Evolutionary conservation across 345 rosid species (phyloP).

Genomic region (Cardamine resedifolia): DNA sequence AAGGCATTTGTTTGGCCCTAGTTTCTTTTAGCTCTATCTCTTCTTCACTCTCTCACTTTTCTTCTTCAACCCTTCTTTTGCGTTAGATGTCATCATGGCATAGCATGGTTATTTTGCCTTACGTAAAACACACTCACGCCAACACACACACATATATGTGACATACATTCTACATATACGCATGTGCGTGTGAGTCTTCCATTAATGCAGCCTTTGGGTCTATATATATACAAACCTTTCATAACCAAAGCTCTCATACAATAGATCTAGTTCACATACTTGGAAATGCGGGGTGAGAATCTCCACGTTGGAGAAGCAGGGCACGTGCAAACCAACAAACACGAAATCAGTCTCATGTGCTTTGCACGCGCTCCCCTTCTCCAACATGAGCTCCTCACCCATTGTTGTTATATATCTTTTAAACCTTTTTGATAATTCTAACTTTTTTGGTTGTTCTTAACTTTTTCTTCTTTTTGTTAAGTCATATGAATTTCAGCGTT

Average conservation of each 20-base stretch:
- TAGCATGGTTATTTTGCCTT: constrained; percentile 44
- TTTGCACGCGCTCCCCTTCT: constrained; percentile 97
- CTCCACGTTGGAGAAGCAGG: constrained; percentile 99
- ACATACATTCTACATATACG: not conserved
- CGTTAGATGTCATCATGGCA: constrained; percentile 49
- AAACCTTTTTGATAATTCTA: not conserved
- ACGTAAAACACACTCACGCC: constrained; percentile 39
- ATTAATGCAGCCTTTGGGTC: constrained; percentile 32
- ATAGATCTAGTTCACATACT: constrained; percentile 15
- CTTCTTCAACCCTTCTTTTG: constrained; percentile 29
- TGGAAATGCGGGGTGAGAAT: constrained; percentile 46
- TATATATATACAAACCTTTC: constrained; percentile 36
- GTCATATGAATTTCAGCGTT: not conserved
- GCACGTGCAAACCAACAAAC: constrained; percentile 79
- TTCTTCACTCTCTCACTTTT: constrained; percentile 22
- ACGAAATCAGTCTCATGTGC: constrained; percentile 4
- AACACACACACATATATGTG: not conserved
- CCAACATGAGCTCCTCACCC: constrained; percentile 76
- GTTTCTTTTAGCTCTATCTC: constrained; percentile 11
- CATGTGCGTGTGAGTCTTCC: constrained; percentile 15
- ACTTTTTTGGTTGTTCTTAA: not conserved
- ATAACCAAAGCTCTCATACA: constrained; percentile 27
- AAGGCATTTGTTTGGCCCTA: constrained; percentile 20
- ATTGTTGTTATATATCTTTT: constrained; percentile 2
- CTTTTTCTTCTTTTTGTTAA: not conserved